Base-by-base conservation (phyloP, 305 asterid species). In the Fraxinus xanthoxyloides region DNA sequence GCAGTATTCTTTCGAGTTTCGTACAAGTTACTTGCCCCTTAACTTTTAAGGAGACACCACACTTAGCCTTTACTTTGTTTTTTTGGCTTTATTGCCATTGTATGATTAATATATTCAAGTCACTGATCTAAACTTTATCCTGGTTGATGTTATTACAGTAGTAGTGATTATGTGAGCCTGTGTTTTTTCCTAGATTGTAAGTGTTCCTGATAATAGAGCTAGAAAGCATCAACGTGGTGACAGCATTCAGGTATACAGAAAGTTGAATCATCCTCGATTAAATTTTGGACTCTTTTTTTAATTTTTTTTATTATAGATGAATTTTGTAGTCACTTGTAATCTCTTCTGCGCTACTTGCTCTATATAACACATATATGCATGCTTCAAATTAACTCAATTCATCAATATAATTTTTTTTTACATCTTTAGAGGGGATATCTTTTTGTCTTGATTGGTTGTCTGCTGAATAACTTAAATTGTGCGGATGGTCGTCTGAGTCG, bases 201-300 rank as follows among this genome's bases (percentile, higher is more conserved):
- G 87, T 86, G 92, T 94, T 80, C 97, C 94, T 80, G 97, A 94
- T 87, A 87, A 82, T 87, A 92, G 97, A 86, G 88, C 86, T 36
- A 86, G 90, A 61, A 92, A 82, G 84, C 90, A 85, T 83, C 86
- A 87, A 59, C 92, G 82, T 7, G 89, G 91, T 24, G 95, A 94
- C 51, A 86, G 61, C 86, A 87, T 92, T 87, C 97, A 94, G 97
- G 98, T 92, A 87, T 78, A n/a, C 51, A 15, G 72, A 76, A 80
- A 59, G 43, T 74, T 87, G 76, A 75, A 80, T 59, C 32, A 61
- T 81, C 56, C 72, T 63, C 35, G 63, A 70, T 81, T 80, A 51
- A 48, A 69, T 26, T 69, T 56, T 73, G 46, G 46, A 7, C 54
- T 32, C 54, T 82, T 67, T 43, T 30, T 69, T 2, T n/a, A 0